Evolutionary conservation across 2,329 filamentous ascomycete species (phyloP), one percentile per base, ranked within the genome.

Genomic region (Colletotrichum zoysiae): DNA sequence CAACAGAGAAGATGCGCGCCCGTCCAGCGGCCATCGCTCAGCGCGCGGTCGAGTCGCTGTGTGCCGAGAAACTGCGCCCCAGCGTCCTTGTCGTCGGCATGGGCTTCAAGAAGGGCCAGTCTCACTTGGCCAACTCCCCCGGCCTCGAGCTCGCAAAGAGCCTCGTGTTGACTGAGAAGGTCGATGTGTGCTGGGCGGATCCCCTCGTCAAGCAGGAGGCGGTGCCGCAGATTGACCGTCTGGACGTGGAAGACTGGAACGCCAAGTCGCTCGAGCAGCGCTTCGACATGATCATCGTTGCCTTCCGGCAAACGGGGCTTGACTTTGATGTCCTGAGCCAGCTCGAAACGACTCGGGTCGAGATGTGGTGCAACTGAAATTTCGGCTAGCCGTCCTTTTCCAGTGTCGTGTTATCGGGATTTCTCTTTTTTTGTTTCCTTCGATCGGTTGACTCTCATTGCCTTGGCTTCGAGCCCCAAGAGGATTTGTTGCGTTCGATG

Each of bases 61-160:
- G 75, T 60, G 46, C 68, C 0, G 65, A 75, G 42, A 61, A 68
- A 1, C 38, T 42, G 12, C 73, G 73, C 26, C 80, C 80, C 1
- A 77, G 78, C 16, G 79, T 86, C 1, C 78, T 86, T 0, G 82
- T 86, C 4, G 84, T 84, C 0, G 86, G 86, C 0, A 79, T 87
- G 50, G 86, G 85, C 4, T 88, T 87, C 79, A 88, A 87, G 76
- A 76, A 79, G 7, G 86, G 86, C 3, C 85, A 87, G 74, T 81
- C 83, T 0, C 81, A 84, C 58, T 76, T 87, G 3, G 82, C 81
- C 68, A 85, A 86, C 74, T 87, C 85, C 0, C 86, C 86, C 0
- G 84, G 84, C 1, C 77, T 86, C 2, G 82, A 82, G 62, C 75
- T 86, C 7, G 80, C 82, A 40, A 81, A 80, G 67, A 81, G 75